Base-by-base conservation (phyloP, 106 monocot species). In the Cymbidium sinense region DNA sequence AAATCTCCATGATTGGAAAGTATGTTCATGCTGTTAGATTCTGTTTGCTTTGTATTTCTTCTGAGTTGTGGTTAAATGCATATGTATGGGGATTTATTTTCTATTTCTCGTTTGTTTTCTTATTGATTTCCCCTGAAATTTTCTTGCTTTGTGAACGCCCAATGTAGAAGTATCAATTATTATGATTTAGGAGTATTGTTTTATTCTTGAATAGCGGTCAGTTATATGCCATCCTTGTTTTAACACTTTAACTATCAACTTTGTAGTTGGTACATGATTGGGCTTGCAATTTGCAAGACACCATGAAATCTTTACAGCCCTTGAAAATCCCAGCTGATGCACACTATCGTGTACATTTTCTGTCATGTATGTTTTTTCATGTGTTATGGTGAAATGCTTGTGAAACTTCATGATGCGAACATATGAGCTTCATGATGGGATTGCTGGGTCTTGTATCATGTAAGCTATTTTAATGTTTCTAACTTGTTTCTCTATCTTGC, bases 1-100 rank as follows among this genome's bases (percentile, higher is more conserved):
- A 76, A 99, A 99, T 90, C 86, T 99, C 31, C 98, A 99, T 88
- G 98, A 99, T 58, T 99, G 98, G 98, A 92, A 87, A 79, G 98
- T 98, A 91, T 58, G 91, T 86, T 81, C 28, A 77, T 80, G 2
- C 15, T 67, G 15, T 9, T 12, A 33, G 11, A 67, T 67, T 51
- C 5, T 50, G 65, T 82, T 65, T 30, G 41, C 73, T 77, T 30
- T 73, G n/a, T 71, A 27, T 74, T 43, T 47, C 70, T 74, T 76
- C 12, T 58, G 18, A 51, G 29, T 75, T 64, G 20, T 44, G 61
- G 55, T 7, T 39, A 29, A 50, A 11, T 50, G 17, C 18, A 6
- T 77, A 9, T 33, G 18, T 9, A n/a, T 54, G 29, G 25, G 25
- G 6, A 70, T 34, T 52, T 20, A 13, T 20, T 52, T 15, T 51